phyloP scores from a whole-genome alignment of 179 eudicot genomes.

The Silene coronaria region DNA sequence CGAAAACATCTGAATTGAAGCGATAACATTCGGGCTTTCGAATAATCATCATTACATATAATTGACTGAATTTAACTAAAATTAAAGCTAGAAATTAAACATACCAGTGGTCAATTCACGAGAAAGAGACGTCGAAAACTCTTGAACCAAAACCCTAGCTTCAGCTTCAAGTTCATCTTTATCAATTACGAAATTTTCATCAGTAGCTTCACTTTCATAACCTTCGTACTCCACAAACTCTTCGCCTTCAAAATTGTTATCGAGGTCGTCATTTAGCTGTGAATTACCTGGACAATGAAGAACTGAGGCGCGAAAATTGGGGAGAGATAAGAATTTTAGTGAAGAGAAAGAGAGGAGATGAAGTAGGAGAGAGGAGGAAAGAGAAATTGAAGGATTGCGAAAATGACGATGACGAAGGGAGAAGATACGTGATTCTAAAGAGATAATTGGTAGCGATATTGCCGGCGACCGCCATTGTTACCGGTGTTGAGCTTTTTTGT shows the following conservation, averaged over 20 bases:
- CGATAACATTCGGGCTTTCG: not conserved
- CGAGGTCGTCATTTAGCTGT: not conserved
- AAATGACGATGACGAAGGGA: slow-evolving; percentile 7
- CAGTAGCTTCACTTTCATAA: slow-evolving; percentile 24
- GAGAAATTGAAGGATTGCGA: slow-evolving; percentile 1
- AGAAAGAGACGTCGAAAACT: slow-evolving; percentile 53
- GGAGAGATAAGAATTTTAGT: slow-evolving; percentile 22
- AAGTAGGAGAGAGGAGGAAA: not conserved
- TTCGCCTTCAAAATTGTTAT: slow-evolving; percentile 25
- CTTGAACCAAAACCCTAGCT: slow-evolving; percentile 48
- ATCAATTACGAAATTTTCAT: slow-evolving; percentile 31
- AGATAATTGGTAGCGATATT: not conserved
- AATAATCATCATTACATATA: not conserved
- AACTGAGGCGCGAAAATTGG: slow-evolving; percentile 20
- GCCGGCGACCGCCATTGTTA: slow-evolving; percentile 7
- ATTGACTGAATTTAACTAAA: not conserved
- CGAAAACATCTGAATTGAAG: not conserved
- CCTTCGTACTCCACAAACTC: slow-evolving; percentile 27
- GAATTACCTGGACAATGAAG: slow-evolving; percentile 17
- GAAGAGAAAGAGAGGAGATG: slow-evolving; percentile 13
- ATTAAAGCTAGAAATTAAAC: not conserved
- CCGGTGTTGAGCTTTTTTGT: not conserved
- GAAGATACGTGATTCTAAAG: not conserved
- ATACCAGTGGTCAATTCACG: slow-evolving; percentile 18
- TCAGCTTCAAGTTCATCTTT: slow-evolving; percentile 65